Base-by-base conservation (phyloP, 441 rosid genomes). In the Bocquillonia castaneifolia region DNA sequence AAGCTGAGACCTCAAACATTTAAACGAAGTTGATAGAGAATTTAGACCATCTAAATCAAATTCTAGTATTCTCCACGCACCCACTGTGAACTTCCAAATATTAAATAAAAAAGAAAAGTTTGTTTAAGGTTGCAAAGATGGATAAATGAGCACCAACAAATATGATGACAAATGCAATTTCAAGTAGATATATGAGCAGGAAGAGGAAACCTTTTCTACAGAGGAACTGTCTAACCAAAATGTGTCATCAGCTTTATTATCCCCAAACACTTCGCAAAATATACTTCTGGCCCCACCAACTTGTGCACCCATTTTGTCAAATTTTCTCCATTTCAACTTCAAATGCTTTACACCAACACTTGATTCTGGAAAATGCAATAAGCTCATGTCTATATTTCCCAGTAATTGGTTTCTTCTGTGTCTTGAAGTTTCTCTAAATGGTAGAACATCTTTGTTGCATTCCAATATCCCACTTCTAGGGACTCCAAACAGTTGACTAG, bases 191-290 rank as follows among this genome's bases (percentile, higher is more conserved):
- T 31, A 69, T 59, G 59, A 61, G 52, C 29, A 14, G 14, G 10
- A 71, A 63, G 39, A 63, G 36, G 28, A 48, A 53, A 94, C 97
- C 97, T 88, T 91, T 77, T 94, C 97, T 64, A 67, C 81, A 34
- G 96, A 94, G 68, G 99, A 88, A 77, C 97, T 94, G 78, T 92
- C 99, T 81, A 94, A 77, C 99, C 99, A 94, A 80, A 94, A 94
- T 18, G 97, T 78, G 77, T 87, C 86, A 68, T 81, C 82, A 37
- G 89, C 94, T 67, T 63, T 72, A 31, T 56, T 66, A 63, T 71
- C 75, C 28, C 94, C 86, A 75, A 85, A 88, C 66, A 91, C 77
- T 77, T 88, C 69, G 59, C 80, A 76, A 77, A 88, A 94, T 64
- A 94, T 83, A 78, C 82, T 87, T 77, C 79, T 83, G 53, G 96